Percentiles rank a stretch among this genome's conserved stretches.
These are phyloP conservation scores for Kandelia obovata DNA, from an alignment of 345 rosid species.

Conservation along the genomic window DNA sequence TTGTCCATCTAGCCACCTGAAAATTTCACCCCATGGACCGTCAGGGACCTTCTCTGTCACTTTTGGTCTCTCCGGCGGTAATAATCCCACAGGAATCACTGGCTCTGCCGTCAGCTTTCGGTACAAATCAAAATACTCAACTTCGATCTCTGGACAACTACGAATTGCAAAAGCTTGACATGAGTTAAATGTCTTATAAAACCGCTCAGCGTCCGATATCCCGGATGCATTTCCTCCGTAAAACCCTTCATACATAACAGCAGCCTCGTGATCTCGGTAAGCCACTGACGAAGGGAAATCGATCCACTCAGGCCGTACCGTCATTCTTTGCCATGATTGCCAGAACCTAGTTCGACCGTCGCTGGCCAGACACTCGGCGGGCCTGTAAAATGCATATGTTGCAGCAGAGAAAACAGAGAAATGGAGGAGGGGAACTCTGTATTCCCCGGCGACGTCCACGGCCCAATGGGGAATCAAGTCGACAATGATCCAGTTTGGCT, in stretches of 20 bases:
- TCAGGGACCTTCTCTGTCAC: not conserved
- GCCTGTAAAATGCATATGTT: not conserved
- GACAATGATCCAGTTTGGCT: slow-evolving; percentile 28
- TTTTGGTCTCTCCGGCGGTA: slow-evolving; percentile 12
- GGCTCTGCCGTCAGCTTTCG: slow-evolving; percentile 3
- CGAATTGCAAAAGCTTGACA: slow-evolving; percentile 20
- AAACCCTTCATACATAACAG: not conserved
- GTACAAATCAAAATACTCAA: slow-evolving; percentile 12
- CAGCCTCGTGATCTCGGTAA: slow-evolving; percentile 11
- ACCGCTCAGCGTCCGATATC: slow-evolving; percentile 12
- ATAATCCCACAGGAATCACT: slow-evolving; percentile 28
- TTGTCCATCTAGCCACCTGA: slow-evolving; percentile 29
- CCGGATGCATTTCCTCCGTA: slow-evolving; percentile 22
- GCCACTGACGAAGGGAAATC: slow-evolving; percentile 20
- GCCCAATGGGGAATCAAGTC: slow-evolving; percentile 26
- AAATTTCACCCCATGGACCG: slow-evolving; percentile 11
- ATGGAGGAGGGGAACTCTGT: slow-evolving; percentile 10
- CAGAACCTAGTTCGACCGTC: slow-evolving; percentile 1
- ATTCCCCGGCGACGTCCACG: slow-evolving; percentile 14
- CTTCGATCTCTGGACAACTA: slow-evolving; percentile 25
- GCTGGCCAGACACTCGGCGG: slow-evolving; percentile 5
- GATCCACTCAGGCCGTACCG: slow-evolving; percentile 20
- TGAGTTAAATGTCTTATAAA: not conserved
- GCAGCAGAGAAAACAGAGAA: slow-evolving; percentile 24
- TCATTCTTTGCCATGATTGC: slow-evolving; percentile 16